phyloP scores from a whole-genome alignment of 768 basidiomycete species.

The Amanita phalloides region DNA sequence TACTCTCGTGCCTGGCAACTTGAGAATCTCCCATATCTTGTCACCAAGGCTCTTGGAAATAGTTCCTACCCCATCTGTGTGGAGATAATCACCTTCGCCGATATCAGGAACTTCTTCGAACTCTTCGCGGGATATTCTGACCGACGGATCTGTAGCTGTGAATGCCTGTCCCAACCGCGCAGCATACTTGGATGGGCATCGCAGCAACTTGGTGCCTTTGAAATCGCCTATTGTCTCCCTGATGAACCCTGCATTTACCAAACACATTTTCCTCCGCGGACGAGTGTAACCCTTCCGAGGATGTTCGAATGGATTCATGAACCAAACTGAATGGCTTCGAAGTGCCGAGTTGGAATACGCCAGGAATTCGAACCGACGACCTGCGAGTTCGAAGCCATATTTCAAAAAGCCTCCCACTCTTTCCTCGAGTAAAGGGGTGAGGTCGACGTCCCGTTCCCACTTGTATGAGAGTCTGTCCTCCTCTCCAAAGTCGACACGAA shows the following conservation, averaged over 20 bases:
- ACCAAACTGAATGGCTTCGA: conserved; percentile 78
- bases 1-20: conserved; percentile 22
- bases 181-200: conserved; percentile 67
- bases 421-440: conserved; percentile 38
- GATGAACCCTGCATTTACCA: conserved; percentile 47
- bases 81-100: conserved; percentile 27
- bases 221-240: conserved; percentile 63
- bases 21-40: conserved; percentile 48
- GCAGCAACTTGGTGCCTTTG: conserved; percentile 30
- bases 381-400: conserved; percentile 58
- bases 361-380: conserved; percentile 66
- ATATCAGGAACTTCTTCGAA: conserved; percentile 61
- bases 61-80: conserved; percentile 78
- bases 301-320: conserved; percentile 52
- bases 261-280: background rate
- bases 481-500: conserved; percentile 79
- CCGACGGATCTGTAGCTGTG: conserved; percentile 69
- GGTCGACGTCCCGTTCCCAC: conserved; percentile 61
- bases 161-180: conserved; percentile 80
- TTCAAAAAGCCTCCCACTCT: conserved; percentile 52
- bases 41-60: conserved; percentile 51
- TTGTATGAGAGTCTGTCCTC: conserved; percentile 70
- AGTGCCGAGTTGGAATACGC: conserved; percentile 76
- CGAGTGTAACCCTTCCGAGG: conserved; percentile 9
- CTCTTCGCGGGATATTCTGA: conserved; percentile 39